phyloP scores from a whole-genome alignment of 2,329 filamentous ascomycete genomes.

The Colletotrichum sp. region DNA sequence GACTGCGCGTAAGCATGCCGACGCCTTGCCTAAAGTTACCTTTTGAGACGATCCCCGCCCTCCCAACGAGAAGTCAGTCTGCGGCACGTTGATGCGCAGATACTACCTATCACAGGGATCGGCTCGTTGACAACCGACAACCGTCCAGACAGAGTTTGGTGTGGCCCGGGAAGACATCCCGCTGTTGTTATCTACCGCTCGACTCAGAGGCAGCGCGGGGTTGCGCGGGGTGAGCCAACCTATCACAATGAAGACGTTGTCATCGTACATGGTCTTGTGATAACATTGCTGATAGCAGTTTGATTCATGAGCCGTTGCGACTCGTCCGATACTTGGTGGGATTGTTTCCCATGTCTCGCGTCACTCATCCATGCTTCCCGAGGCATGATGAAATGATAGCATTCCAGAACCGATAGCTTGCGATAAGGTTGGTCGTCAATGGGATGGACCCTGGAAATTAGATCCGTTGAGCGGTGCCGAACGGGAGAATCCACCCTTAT shows the following conservation, averaged over 20 bases:
- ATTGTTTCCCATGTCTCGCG: not conserved
- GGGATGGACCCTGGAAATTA: not conserved
- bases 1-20: not conserved
- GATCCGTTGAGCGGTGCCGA: not conserved
- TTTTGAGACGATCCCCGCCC: not conserved
- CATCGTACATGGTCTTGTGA: slow-evolving; percentile 1
- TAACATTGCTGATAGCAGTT: not conserved
- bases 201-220: not conserved
- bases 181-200: not conserved
- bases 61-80: not conserved
- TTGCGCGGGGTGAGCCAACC: not conserved
- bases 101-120: not conserved
- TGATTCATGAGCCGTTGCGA: not conserved
- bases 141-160: not conserved
- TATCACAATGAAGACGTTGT: slow-evolving; percentile 2
- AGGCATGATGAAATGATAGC: not conserved
- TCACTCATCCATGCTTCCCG: not conserved
- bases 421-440: not conserved
- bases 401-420: not conserved
- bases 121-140: not conserved
- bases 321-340: not conserved
- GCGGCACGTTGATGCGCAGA: not conserved
- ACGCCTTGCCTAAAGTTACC: not conserved
- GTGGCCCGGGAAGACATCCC: not conserved
- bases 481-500: not conserved